phyloP scores from a whole-genome alignment of 2,329 filamentous ascomycete genomes.

The Aspergillus quadrilineatus region DNA sequence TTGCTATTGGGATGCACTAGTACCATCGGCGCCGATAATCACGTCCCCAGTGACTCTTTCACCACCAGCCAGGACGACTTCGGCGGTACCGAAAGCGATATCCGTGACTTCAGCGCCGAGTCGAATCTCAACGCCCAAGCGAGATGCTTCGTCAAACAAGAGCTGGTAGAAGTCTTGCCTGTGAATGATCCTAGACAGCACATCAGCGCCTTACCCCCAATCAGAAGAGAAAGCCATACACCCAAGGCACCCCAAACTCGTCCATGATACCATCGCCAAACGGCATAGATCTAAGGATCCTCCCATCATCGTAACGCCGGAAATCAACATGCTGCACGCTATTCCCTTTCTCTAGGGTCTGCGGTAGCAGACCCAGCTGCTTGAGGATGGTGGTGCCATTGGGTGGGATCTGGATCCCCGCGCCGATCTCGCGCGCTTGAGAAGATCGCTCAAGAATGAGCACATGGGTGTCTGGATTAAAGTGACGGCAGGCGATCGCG shows the following conservation, averaged over 20 bases:
- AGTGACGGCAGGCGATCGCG: slow-evolving; percentile 26
- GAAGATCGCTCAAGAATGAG: slow-evolving; percentile 23
- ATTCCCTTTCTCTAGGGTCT: slow-evolving; percentile 13
- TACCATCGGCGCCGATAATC: slow-evolving; percentile 23
- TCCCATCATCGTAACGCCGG: slow-evolving; percentile 22
- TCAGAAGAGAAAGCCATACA: slow-evolving; percentile 16
- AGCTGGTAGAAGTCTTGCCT: slow-evolving; percentile 21
- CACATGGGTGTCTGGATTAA: slow-evolving; percentile 18
- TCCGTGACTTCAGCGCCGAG: slow-evolving; percentile 11
- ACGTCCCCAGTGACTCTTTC: slow-evolving; percentile 18
- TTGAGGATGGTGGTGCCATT: slow-evolving; percentile 25
- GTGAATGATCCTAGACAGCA: slow-evolving; percentile 22
- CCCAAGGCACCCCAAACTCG: slow-evolving; percentile 27
- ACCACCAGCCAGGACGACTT: slow-evolving; percentile 10
- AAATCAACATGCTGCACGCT: slow-evolving; percentile 18
- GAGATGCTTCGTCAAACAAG: slow-evolving; percentile 17
- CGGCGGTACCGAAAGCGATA: slow-evolving; percentile 3
- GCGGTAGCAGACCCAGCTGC: slow-evolving; percentile 17
- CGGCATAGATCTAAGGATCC: slow-evolving; percentile 21
- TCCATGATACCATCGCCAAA: slow-evolving; percentile 20
- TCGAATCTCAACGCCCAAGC: slow-evolving; percentile 15
- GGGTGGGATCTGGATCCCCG: slow-evolving; percentile 31
- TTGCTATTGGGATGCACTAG: neutral
- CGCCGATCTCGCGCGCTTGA: slow-evolving; percentile 21
- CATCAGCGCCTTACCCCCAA: neutral